A percentile compares a stretch with the other conserved stretches of the same genome.
Conservation (phyloP, 2,329 filamentous ascomycete species). For the Fusarium duplospermum region DNA sequence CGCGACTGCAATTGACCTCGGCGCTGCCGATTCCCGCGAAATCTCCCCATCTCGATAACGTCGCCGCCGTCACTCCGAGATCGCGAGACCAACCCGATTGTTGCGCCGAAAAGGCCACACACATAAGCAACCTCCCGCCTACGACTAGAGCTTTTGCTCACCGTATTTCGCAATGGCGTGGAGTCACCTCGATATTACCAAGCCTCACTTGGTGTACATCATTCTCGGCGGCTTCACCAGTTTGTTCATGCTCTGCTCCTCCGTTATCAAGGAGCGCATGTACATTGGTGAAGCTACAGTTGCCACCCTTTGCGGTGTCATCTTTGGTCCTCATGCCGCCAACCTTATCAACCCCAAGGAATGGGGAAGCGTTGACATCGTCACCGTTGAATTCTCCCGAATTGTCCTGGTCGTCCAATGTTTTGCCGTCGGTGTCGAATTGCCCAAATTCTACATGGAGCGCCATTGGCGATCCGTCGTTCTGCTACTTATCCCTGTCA, state of each 20-base stretch:
- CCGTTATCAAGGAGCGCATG: constrained; percentile 96
- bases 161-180: constrained; percentile 70
- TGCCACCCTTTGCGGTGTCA: constrained; percentile 86
- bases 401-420: constrained; percentile 93
- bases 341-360: constrained; percentile 79
- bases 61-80: constrained; percentile 25
- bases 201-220: constrained; percentile 97
- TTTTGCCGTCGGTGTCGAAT: constrained; percentile 90
- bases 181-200: constrained; percentile 87
- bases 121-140: constrained; percentile 15
- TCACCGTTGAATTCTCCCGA: constrained; percentile 89
- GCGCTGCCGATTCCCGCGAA: constrained; percentile 29
- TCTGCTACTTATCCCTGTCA: constrained; percentile 90
- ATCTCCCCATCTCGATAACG: constrained; percentile 24
- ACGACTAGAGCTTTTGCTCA: constrained; percentile 4
- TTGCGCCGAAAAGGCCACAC: constrained; percentile 10
- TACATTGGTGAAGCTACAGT: constrained; percentile 99
- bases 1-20: constrained; percentile 36
- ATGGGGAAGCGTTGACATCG: constrained; percentile 88
- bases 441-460: constrained; percentile 97
- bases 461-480: constrained; percentile 94
- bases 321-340: constrained; percentile 87
- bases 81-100: constrained; percentile 19
- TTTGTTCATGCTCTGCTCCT: constrained; percentile 97
- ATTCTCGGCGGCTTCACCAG: constrained; percentile 98